Evolutionary conservation across 768 basidiomycete species (phyloP), one percentile per base, ranked within the genome.

Genomic region (Mycena maculata): DNA sequence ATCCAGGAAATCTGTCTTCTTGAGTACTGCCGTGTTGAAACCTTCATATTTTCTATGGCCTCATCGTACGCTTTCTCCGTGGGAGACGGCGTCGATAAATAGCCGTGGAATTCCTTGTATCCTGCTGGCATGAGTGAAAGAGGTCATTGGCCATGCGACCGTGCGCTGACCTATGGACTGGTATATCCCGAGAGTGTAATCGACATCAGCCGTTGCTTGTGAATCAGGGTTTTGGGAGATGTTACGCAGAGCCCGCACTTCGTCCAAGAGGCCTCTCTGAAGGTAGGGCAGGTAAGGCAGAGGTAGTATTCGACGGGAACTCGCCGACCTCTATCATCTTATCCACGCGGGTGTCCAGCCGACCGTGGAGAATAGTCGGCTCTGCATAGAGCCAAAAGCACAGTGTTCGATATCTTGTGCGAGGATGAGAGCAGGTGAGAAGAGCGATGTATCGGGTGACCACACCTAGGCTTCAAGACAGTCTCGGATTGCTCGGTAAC

Each of bases 1-100:
- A 99, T 90, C 98, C 98, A 99, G 38, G 91, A 89, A 44, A 96
- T 84, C 76, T 99, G 98, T 41, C 91, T 84, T 75, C 92, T 94
- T 0, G 98, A 94, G 75, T 99, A 99, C 77, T 95, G 92, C 23
- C 92, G 83, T 10, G 96, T 99, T 0, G 92, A 90, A 0, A 86
- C 77, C 76, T 98, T 98, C 90, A 96, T 96, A 11, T 85, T 85
- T 45, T 92, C 90, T 9, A 93, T 79, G 0, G 92, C 92, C 16
- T 80, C 78, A 4, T 78, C 64, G 73, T 91, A 92, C 15, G 78
- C 74, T 54, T 79, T 71, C 67, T 81, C 74, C 44, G 83, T 74
- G 3, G 78, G 77, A 16, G 81, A 72, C 11, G 83, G 71, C 15
- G 82, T 76, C n/a, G 80, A 78, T 28, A 95, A 80, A 77, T 92